phyloP scores from a whole-genome alignment of 2,329 filamentous ascomycete genomes.

The Colletotrichum sansevieriae region DNA sequence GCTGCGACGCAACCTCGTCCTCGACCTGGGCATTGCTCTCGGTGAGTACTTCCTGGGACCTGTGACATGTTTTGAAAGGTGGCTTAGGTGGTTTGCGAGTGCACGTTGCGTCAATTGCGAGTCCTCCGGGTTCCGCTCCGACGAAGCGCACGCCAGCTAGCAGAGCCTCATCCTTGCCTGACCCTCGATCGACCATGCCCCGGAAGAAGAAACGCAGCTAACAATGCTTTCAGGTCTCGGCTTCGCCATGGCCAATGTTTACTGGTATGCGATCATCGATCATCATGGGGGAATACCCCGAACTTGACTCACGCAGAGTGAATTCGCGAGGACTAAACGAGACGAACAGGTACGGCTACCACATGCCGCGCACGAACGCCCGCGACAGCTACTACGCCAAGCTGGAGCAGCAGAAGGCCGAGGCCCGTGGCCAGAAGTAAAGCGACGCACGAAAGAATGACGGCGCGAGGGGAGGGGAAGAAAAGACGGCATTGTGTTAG shows the following conservation, averaged over 20 bases:
- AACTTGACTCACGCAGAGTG: not conserved
- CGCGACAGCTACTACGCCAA: slow-evolving; percentile 71
- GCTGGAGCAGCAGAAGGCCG: slow-evolving; percentile 69
- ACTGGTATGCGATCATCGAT: slow-evolving; percentile 62
- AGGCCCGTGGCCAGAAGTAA: slow-evolving; percentile 47
- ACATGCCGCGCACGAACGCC: slow-evolving; percentile 70
- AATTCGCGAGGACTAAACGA: slow-evolving; percentile 12
- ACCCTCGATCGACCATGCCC: not conserved
- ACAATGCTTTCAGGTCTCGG: slow-evolving; percentile 62
- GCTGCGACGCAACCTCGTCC: slow-evolving; percentile 70
- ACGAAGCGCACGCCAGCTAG: not conserved
- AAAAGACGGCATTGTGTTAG: slow-evolving; percentile 14
- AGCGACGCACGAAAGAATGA: slow-evolving; percentile 15
- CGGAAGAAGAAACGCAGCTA: slow-evolving; percentile 45
- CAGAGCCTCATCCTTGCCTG: not conserved
- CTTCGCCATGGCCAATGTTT: slow-evolving; percentile 66
- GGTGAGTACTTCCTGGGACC: slow-evolving; percentile 56
- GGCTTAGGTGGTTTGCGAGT: too few relatives aligned
- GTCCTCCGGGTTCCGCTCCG: not conserved
- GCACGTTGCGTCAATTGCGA: not conserved
- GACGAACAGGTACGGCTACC: slow-evolving; percentile 70
- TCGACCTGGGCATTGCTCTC: slow-evolving; percentile 68
- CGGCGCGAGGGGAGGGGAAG: not conserved
- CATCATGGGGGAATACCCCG: too few relatives aligned
- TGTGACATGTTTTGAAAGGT: too few relatives aligned